phyloP scores from a whole-genome alignment of 306 rosid genomes.

The Quercus alba region DNA sequence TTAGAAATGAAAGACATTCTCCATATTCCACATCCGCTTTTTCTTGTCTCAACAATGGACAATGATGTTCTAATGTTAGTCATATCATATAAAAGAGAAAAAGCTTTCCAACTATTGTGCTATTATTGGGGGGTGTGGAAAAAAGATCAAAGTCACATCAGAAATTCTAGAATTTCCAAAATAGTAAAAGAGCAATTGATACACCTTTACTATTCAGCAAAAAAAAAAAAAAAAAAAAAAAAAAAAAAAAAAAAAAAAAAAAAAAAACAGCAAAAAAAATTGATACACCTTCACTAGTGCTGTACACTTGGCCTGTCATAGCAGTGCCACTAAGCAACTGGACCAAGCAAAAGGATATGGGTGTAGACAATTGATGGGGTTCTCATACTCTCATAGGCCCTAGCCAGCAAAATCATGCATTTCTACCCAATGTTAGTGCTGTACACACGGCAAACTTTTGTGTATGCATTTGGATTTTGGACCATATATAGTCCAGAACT shows the following conservation, averaged over 20 bases:
- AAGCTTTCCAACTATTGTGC: not conserved
- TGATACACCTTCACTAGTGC: not conserved
- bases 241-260: too few species aligned
- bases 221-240: too few species aligned
- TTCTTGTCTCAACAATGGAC: not conserved
- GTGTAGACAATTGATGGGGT: too few species aligned
- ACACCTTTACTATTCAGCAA: not conserved
- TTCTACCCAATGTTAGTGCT: slow-evolving; percentile 38
- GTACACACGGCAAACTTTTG: slow-evolving; percentile 36
- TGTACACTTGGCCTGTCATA: not conserved
- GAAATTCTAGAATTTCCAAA: not conserved
- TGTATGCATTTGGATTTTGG: not conserved
- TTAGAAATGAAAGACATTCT: too few species aligned
- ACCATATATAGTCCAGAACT: not conserved
- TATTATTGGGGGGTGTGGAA: not conserved
- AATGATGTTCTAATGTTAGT: not conserved
- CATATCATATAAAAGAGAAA: not conserved
- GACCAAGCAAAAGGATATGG: not conserved
- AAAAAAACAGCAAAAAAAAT: too few species aligned
- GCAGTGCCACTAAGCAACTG: not conserved
- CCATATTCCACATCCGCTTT: not conserved
- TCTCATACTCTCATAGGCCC: too few species aligned
- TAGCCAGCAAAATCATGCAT: slow-evolving; percentile 1
- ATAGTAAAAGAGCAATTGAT: not conserved
- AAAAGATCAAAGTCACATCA: not conserved